These are phyloP conservation scores for Cyberlindnera suaveolens DNA, from an alignment of 805 yeast species.

Conservation along the genomic window DNA sequence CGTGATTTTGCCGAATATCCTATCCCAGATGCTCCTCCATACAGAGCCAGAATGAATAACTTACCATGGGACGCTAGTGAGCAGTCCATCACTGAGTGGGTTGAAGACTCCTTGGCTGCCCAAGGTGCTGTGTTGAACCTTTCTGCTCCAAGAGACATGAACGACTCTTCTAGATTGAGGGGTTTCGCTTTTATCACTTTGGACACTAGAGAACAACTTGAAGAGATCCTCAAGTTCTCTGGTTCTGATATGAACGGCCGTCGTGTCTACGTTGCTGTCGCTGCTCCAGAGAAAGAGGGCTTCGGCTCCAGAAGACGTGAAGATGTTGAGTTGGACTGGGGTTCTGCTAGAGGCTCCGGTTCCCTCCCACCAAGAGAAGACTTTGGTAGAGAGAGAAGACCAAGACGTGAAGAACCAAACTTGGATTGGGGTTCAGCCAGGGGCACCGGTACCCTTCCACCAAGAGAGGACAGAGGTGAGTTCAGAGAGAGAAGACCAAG, in stretches of 20 bases:
- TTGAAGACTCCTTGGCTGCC: slow-evolving; percentile 46
- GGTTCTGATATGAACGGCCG: slow-evolving; percentile 70
- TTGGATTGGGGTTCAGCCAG: slow-evolving; percentile 54
- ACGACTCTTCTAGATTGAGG: slow-evolving; percentile 60
- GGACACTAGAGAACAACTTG: slow-evolving; percentile 70
- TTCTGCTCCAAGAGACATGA: slow-evolving; percentile 62
- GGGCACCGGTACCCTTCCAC: slow-evolving; percentile 18
- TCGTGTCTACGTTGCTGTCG: slow-evolving; percentile 68
- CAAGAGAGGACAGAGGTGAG: slow-evolving; percentile 26
- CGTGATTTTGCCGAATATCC: slow-evolving; percentile 67
- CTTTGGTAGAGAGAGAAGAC: slow-evolving; percentile 29
- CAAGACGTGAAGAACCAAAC: slow-evolving; percentile 46
- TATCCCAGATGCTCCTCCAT: slow-evolving; percentile 89
- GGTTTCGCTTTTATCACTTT: slow-evolving; percentile 89
- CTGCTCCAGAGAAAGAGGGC: slow-evolving; percentile 51
- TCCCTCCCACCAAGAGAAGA: slow-evolving; percentile 23
- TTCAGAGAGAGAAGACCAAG: slow-evolving; percentile 26
- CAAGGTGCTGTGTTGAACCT: slow-evolving; percentile 55
- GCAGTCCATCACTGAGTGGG: slow-evolving; percentile 52
- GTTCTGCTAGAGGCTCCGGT: slow-evolving; percentile 30
- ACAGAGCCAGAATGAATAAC: slow-evolving; percentile 81
- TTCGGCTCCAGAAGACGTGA: slow-evolving; percentile 22
- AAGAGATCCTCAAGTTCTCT: slow-evolving; percentile 61
- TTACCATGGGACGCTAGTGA: slow-evolving; percentile 80
- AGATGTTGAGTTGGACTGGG: slow-evolving; percentile 56